These are phyloP conservation scores for Naganishia sp. DNA, from an alignment of 1,284 basidiomycete genomes.

Conservation along the genomic window DNA sequence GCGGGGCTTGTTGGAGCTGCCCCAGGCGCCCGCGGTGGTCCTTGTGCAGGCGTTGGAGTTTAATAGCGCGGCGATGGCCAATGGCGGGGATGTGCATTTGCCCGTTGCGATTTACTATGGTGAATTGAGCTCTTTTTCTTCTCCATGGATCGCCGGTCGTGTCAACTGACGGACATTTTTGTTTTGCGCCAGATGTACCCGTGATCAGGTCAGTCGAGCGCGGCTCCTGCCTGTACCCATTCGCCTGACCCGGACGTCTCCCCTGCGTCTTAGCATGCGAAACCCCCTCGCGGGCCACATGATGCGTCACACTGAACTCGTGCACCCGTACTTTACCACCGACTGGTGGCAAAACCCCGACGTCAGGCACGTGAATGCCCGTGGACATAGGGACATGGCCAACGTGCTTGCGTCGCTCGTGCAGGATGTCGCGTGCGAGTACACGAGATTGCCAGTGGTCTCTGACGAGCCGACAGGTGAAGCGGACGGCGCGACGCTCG, in stretches of 20 bases:
- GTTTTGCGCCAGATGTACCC: slow-evolving; percentile 41
- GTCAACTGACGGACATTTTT: neutral
- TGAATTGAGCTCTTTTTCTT: slow-evolving; percentile 20
- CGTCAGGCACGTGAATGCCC: slow-evolving; percentile 48
- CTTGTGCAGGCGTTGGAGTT: slow-evolving; percentile 47
- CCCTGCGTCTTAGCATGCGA: slow-evolving; percentile 33
- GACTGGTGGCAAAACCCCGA: slow-evolving; percentile 51
- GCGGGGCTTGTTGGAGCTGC: slow-evolving; percentile 46
- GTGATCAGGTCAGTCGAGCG: slow-evolving; percentile 43
- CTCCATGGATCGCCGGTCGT: neutral
- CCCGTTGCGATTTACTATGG: slow-evolving; percentile 53
- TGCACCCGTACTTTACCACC: slow-evolving; percentile 48
- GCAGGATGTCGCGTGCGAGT: slow-evolving; percentile 46
- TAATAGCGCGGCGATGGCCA: slow-evolving; percentile 42
- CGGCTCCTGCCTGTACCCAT: neutral
- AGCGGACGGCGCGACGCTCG: slow-evolving; percentile 7
- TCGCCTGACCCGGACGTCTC: neutral
- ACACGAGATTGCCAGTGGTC: slow-evolving; percentile 35
- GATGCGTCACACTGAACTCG: slow-evolving; percentile 48
- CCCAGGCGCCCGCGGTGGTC: slow-evolving; percentile 47
- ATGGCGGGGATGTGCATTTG: slow-evolving; percentile 52
- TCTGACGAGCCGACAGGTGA: slow-evolving; percentile 4
- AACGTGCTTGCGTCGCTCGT: slow-evolving; percentile 46
- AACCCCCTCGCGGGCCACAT: slow-evolving; percentile 50
- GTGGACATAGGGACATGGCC: slow-evolving; percentile 49